Conservation (phyloP, 108 stramenopile species). For the Skeletonema costatum region DNA sequence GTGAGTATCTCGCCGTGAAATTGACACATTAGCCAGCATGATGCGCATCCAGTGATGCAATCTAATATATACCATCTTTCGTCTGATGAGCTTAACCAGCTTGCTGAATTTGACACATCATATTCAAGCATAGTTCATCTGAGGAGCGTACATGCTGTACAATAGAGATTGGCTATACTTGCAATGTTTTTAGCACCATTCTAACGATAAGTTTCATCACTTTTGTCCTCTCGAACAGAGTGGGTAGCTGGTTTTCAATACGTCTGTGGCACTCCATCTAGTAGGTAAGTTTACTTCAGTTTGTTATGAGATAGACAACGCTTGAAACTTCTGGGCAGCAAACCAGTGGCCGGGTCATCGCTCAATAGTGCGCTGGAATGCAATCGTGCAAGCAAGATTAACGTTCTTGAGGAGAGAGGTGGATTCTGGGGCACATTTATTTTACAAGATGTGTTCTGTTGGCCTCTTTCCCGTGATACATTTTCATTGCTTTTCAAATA, state of each 20-base stretch:
- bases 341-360: constrained; percentile 56
- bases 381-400: constrained; percentile 48
- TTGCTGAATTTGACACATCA: constrained; percentile 21
- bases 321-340: constrained; percentile 53
- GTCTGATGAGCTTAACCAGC: constrained; percentile 36
- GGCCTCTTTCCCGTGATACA: constrained; percentile 26
- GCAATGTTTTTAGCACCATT: background rate
- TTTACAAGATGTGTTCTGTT: constrained; percentile 1
- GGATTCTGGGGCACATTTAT: constrained; percentile 1
- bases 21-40: background rate
- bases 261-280: background rate
- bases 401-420: constrained; percentile 26
- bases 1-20: background rate
- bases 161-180: background rate
- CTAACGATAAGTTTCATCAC: background rate
- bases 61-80: constrained; percentile 29
- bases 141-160: constrained; percentile 4
- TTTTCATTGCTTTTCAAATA: background rate
- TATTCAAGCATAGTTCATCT: constrained; percentile 38
- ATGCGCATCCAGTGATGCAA: constrained; percentile 11
- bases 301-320: background rate
- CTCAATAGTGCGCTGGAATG: constrained; percentile 54
- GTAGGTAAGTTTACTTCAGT: constrained; percentile 6
- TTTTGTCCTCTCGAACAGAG: background rate
- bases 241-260: too few species aligned